phyloP scores from a whole-genome alignment of 768 basidiomycete genomes.

The Leucosporidium creatinivorum region DNA sequence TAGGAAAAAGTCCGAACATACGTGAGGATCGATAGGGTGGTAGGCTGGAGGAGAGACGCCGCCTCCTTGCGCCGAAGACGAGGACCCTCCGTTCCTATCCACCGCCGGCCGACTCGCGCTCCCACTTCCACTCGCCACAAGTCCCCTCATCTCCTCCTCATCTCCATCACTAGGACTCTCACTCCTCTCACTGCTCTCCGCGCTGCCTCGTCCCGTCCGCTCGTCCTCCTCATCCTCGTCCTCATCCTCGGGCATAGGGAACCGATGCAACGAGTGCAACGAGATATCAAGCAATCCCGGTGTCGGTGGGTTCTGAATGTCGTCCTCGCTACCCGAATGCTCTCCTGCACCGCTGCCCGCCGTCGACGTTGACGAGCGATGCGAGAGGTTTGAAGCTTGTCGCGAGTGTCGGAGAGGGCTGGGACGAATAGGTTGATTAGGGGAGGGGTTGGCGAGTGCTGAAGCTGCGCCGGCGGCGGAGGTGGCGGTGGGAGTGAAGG shows the following conservation, averaged over 20 bases:
- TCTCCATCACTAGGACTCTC: conserved; percentile 34
- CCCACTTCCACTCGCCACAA: neutral
- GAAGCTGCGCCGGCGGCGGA: neutral
- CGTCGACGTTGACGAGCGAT: conserved; percentile 6
- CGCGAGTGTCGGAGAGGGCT: conserved; percentile 50
- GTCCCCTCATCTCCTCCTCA: conserved; percentile 12
- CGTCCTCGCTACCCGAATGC: conserved; percentile 41
- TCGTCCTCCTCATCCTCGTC: conserved; percentile 18
- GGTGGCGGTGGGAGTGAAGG: neutral
- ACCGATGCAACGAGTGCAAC: conserved; percentile 41
- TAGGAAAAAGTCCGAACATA: conserved; percentile 2
- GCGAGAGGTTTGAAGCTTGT: conserved; percentile 17
- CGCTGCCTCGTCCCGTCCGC: neutral
- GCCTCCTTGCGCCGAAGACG: neutral
- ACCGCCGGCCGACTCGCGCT: neutral
- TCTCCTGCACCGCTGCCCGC: conserved; percentile 49
- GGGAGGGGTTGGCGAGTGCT: conserved; percentile 36
- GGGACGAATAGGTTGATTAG: conserved; percentile 31
- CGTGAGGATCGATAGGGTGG: conserved; percentile 27
- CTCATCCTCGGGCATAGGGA: conserved; percentile 36
- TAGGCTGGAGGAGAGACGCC: conserved; percentile 20
- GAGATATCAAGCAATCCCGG: conserved; percentile 46
- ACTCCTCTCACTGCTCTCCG: conserved; percentile 29
- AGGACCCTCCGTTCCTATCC: neutral
- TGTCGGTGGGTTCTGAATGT: conserved; percentile 46